Evolutionary conservation across 345 rosid genomes (phyloP), one percentile per base, ranked within the genome.

Genomic region (Stellera chamaejasme): DNA sequence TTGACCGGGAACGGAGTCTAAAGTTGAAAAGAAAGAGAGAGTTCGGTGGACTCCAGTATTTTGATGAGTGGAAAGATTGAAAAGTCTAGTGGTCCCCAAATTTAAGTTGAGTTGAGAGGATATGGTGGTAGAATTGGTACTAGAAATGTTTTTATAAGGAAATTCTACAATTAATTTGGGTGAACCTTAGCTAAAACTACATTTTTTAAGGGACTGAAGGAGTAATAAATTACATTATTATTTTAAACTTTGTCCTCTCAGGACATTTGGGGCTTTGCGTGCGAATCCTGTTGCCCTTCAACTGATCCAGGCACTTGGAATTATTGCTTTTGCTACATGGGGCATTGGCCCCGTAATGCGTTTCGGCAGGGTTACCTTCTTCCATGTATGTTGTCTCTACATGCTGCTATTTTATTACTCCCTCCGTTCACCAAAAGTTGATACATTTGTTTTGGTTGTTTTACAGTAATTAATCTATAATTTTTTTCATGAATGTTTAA

Each of bases 301-400:
- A 69, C 62, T 85, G 72, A 71, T 84, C 61, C 85, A 93, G 46
- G 90, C 95, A 43, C 67, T 79, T 64, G 90, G 85, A 48, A 61
- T 92, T 62, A 74, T 85, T 71, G 71, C 79, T 60, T 88, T 92
- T 83, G 85, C 93, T 48, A 61, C 78, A 49, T 91, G 95, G 95
- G 87, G 95, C 67, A 78, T 92, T 58, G 80, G 62, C 59, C 98
- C 96, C 16, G 84, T 92, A 49, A 41, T 85, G 65, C 79, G 67
- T 54, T 69, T 77, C 64, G 55, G 69, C 71, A 71, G 88, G 75
- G 66, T 77, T 64, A 61, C 74, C 56, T 61, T 84, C 51, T 70
- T 82, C 36, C 69, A 79, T 65, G 96, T 91, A 76, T 45, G 64
- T 11, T 56, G 49, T 52, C 14, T 54, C 1, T 50, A 42, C 27